Evolutionary conservation across 495 filamentous ascomycete species (phyloP), one percentile per base, ranked within the genome.

Genomic region (Penicillium canariense): DNA sequence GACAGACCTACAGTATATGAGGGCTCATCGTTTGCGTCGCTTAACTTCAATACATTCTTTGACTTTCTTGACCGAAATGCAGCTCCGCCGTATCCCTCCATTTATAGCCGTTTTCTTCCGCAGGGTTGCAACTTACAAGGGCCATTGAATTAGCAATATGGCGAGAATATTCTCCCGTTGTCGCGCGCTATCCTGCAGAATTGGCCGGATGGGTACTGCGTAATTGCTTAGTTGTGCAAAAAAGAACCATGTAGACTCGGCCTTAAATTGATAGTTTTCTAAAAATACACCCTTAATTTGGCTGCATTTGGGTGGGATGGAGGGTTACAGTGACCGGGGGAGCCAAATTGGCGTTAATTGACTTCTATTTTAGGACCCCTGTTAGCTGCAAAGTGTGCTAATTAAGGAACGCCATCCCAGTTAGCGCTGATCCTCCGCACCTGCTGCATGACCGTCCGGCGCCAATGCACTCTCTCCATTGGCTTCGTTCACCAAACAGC

Each of bases 381-480:
- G 8, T 17, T 17, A 48, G 49, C 18, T 46, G 44, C 45, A 39
- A 42, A 11, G 38, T n/a, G 38, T 48, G 42, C 61, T 65, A 67
- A 65, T 67, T 67, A 64, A 50, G 61, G 55, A 50, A 56, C 43
- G 56, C 45, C 51, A 55, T n/a, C n/a, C n/a, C n/a, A n/a, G n/a
- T n/a, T n/a, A n/a, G n/a, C n/a, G n/a, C n/a, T n/a, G n/a, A n/a
- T n/a, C n/a, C n/a, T n/a, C n/a, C n/a, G n/a, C n/a, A n/a, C n/a
- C n/a, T n/a, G n/a, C n/a, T n/a, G n/a, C n/a, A n/a, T n/a, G n/a
- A n/a, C n/a, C n/a, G n/a, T n/a, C n/a, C n/a, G 36, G 65, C 65
- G 65, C 56, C 48, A 67, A 62, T 31, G 40, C 51, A 47, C 35
- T 12, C 34, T 1, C 30, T 39, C 23, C n/a, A 65, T 65, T 62